A percentile compares a stretch with the other conserved stretches of the same genome.
Conservation (phyloP, 306 rosid genomes). For the Glycine tomentella region DNA sequence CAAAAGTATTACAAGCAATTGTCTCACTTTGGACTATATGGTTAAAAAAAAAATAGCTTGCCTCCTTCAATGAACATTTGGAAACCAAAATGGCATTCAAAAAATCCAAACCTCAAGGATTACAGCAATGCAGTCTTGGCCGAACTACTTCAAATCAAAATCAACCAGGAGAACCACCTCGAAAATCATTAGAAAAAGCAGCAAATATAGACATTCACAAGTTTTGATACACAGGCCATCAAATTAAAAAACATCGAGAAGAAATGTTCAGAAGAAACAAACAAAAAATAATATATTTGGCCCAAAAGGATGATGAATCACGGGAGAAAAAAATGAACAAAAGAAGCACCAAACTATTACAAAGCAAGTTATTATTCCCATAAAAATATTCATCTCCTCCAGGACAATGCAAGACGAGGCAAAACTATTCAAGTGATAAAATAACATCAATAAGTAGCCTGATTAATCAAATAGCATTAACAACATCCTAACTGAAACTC, state of each 20-base stretch:
- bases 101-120: conserved; percentile 31
- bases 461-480: background rate
- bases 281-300: conserved; percentile 32
- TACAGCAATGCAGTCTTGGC: conserved; percentile 33
- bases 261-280: background rate
- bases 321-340: background rate
- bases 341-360: conserved; percentile 26
- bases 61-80: conserved; percentile 28
- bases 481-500: background rate
- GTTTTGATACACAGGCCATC: conserved; percentile 32
- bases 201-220: conserved; percentile 38
- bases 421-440: background rate
- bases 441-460: background rate
- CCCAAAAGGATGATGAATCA: background rate
- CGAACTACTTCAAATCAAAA: conserved; percentile 36
- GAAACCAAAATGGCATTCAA: conserved; percentile 34
- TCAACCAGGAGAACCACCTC: conserved; percentile 46
- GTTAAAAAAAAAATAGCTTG: background rate
- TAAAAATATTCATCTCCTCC: conserved; percentile 14
- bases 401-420: conserved; percentile 4
- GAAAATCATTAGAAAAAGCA: conserved; percentile 49
- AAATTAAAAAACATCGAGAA: background rate
- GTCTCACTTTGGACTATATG: conserved; percentile 24
- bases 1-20: conserved; percentile 37
- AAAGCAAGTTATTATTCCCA: conserved; percentile 28